Conservation (phyloP, 2,329 filamentous ascomycete species). For the Diaporthe helianthi region DNA sequence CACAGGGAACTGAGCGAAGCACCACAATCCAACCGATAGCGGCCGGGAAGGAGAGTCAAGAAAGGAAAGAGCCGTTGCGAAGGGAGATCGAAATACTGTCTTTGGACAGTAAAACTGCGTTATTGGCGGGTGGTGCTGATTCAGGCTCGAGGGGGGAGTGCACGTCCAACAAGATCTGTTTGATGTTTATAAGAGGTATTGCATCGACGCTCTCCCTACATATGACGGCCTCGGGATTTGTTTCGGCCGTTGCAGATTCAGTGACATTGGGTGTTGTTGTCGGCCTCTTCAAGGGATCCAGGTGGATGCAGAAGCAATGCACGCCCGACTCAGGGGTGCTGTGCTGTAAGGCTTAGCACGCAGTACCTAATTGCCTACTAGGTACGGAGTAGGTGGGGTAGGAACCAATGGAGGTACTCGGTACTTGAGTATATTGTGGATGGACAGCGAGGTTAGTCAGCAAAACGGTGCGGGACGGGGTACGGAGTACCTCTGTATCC, state of each 20-base stretch:
- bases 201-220: not conserved
- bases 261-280: not conserved
- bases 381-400: too few species aligned
- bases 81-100: not conserved
- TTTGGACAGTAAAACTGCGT: not conserved
- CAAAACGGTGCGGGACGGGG: not conserved
- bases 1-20: not conserved
- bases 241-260: not conserved
- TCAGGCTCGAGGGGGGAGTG: slow-evolving; percentile 10
- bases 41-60: slow-evolving; percentile 3
- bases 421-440: not conserved
- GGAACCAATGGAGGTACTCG: too few species aligned
- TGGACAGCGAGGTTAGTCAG: not conserved
- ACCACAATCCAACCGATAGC: not conserved
- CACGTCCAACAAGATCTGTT: not conserved
- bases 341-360: not conserved
- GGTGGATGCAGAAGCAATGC: slow-evolving; percentile 19
- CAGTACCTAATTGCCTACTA: not conserved
- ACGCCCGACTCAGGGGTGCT: not conserved
- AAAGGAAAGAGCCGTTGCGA: not conserved
- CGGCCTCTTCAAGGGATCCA: not conserved
- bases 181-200: not conserved
- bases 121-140: not conserved
- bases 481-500: too few species aligned
- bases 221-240: not conserved